These are phyloP conservation scores for Austroboletus novae-zelandiae DNA, from an alignment of 1,284 basidiomycete species.

Conservation along the genomic window DNA sequence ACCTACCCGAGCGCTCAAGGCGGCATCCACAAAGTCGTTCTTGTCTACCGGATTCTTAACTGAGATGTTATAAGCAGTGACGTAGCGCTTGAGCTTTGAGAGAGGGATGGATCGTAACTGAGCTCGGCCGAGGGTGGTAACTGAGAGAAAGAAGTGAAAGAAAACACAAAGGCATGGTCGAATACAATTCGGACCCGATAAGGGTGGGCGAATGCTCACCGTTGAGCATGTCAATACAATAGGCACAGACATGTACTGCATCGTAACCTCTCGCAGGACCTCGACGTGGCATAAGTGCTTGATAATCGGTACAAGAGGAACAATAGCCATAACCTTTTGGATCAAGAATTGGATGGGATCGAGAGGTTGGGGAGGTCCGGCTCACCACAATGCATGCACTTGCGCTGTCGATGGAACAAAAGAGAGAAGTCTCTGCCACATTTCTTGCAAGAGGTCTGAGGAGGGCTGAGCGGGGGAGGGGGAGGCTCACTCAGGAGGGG, in stretches of 20 bases:
- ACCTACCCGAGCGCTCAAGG: constrained; percentile 54
- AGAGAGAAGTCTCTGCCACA: constrained; percentile 75
- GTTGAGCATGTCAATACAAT: constrained; percentile 65
- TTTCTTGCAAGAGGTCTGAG: constrained; percentile 58
- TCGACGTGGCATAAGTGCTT: constrained; percentile 66
- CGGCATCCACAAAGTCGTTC: constrained; percentile 67
- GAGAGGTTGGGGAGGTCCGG: constrained; percentile 3
- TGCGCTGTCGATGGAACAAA: constrained; percentile 59
- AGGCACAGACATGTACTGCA: constrained; percentile 60
- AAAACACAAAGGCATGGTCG: background rate
- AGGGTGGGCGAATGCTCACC: constrained; percentile 44
- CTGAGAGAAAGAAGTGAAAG: constrained; percentile 34
- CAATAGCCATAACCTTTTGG: constrained; percentile 66
- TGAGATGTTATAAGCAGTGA: constrained; percentile 64
- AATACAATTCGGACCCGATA: background rate
- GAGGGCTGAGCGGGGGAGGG: constrained; percentile 36
- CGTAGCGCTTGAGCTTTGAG: constrained; percentile 63
- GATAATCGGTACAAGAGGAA: constrained; percentile 67
- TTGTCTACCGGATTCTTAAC: constrained; percentile 68
- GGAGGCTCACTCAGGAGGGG: constrained; percentile 70
- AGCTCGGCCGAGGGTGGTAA: constrained; percentile 61
- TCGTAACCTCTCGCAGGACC: constrained; percentile 58
- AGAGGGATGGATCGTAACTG: constrained; percentile 55
- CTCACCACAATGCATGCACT: constrained; percentile 76
- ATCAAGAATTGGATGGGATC: background rate